These are phyloP conservation scores for Kokia cookei DNA, from an alignment of 441 rosid species.

Conservation along the genomic window DNA sequence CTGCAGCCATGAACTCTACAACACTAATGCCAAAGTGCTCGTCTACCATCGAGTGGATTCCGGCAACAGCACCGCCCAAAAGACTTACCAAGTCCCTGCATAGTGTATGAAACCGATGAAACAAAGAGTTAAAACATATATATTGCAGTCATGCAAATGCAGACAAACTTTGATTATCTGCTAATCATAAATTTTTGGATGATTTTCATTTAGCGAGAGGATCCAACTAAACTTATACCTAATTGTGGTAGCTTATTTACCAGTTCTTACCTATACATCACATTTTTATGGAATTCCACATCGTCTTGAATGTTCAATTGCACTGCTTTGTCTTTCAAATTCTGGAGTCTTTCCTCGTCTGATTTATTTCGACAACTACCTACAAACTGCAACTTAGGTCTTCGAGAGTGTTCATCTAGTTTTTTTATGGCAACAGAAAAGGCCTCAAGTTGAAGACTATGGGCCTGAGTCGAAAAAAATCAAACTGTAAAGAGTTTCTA, in stretches of 20 bases:
- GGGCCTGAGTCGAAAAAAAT: slow-evolving; percentile 55
- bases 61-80: slow-evolving; percentile 68
- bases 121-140: too few species aligned
- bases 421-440: slow-evolving; percentile 53
- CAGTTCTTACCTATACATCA: slow-evolving; percentile 57
- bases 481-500: slow-evolving; percentile 1
- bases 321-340: slow-evolving; percentile 61
- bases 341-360: slow-evolving; percentile 77
- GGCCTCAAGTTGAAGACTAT: slow-evolving; percentile 84
- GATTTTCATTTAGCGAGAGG: background rate
- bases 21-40: slow-evolving; percentile 91
- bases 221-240: background rate
- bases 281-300: slow-evolving; percentile 72
- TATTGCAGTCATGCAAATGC: background rate
- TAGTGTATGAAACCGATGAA: slow-evolving; percentile 2
- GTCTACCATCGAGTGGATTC: slow-evolving; percentile 86
- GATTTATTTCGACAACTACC: slow-evolving; percentile 87
- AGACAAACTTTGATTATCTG: background rate
- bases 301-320: slow-evolving; percentile 53
- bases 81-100: slow-evolving; percentile 71
- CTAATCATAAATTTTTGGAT: background rate
- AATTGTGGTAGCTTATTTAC: background rate
- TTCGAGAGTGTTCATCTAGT: slow-evolving; percentile 40
- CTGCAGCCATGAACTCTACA: slow-evolving; percentile 97
- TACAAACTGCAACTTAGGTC: slow-evolving; percentile 84